Conservation (phyloP, 2,329 filamentous ascomycete genomes). For the Trichoderma semiorbis region DNA sequence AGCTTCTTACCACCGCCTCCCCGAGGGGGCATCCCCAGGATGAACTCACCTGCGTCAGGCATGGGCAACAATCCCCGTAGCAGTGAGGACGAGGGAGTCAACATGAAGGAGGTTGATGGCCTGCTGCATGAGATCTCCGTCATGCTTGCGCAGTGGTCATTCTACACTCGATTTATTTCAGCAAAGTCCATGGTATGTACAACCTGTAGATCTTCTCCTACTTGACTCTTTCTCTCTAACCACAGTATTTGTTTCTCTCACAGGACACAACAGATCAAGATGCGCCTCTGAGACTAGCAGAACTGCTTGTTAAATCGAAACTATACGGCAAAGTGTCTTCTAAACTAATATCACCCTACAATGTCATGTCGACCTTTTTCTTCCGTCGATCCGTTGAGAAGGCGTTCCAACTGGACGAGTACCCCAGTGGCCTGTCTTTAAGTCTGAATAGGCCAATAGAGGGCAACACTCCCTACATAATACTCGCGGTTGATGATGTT, state of each 20-base stretch:
- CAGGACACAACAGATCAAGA: constrained; percentile 54
- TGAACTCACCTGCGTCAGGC: constrained; percentile 71
- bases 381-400: constrained; percentile 95
- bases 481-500: constrained; percentile 93
- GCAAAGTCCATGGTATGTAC: constrained; percentile 74
- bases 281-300: constrained; percentile 61
- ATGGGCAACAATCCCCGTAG: constrained; percentile 50
- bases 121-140: constrained; percentile 82
- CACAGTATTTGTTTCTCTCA: not conserved
- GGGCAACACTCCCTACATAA: constrained; percentile 83
- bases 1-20: constrained; percentile 79
- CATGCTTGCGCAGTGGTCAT: constrained; percentile 90
- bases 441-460: constrained; percentile 68
- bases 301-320: constrained; percentile 73
- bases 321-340: constrained; percentile 74
- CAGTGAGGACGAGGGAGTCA: constrained; percentile 87
- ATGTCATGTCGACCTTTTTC: constrained; percentile 92
- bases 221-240: not conserved
- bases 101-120: constrained; percentile 94
- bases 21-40: constrained; percentile 60
- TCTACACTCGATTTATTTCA: constrained; percentile 86
- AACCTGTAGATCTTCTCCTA: not conserved
- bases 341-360: constrained; percentile 77
- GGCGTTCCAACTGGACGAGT: constrained; percentile 93
- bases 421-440: constrained; percentile 73